Evolutionary conservation across 106 monocot species (phyloP).

Genomic region (Dactylorhiza incarnata): DNA sequence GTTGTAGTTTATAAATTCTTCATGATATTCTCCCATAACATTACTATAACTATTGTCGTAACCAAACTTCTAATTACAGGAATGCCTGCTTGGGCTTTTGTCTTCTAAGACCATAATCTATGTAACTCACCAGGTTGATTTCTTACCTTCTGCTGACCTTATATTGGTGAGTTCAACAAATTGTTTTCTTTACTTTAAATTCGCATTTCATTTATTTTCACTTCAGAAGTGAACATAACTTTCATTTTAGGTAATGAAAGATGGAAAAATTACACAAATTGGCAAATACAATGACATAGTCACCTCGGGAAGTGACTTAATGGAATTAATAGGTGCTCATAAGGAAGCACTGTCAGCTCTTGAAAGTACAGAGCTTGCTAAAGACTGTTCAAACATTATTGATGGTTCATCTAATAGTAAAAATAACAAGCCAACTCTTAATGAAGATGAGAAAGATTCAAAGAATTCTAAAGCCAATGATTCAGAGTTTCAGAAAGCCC

Average conservation of each 20-base stretch:
- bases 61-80: constrained; percentile 26
- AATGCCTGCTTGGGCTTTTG: constrained; percentile 62
- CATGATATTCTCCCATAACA: not conserved
- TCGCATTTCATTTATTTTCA: not conserved
- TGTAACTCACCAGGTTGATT: constrained; percentile 38
- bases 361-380: constrained; percentile 25
- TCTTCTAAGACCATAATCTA: constrained; percentile 81
- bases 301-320: constrained; percentile 64
- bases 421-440: not conserved
- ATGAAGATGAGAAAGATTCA: constrained; percentile 28
- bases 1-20: not conserved
- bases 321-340: constrained; percentile 84
- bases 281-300: constrained; percentile 85
- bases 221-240: not conserved
- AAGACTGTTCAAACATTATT: constrained; percentile 8
- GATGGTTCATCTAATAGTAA: constrained; percentile 9
- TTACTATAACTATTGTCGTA: not conserved
- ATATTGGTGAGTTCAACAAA: constrained; percentile 54
- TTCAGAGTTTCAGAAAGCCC: constrained; percentile 32
- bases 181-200: not conserved
- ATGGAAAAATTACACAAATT: constrained; percentile 70
- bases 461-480: constrained; percentile 33
- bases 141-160: constrained; percentile 74
- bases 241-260: constrained; percentile 53
- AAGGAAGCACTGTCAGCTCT: constrained; percentile 52